phyloP scores from a whole-genome alignment of 352 stramenopile genomes.

The Phytopythium montanum region DNA sequence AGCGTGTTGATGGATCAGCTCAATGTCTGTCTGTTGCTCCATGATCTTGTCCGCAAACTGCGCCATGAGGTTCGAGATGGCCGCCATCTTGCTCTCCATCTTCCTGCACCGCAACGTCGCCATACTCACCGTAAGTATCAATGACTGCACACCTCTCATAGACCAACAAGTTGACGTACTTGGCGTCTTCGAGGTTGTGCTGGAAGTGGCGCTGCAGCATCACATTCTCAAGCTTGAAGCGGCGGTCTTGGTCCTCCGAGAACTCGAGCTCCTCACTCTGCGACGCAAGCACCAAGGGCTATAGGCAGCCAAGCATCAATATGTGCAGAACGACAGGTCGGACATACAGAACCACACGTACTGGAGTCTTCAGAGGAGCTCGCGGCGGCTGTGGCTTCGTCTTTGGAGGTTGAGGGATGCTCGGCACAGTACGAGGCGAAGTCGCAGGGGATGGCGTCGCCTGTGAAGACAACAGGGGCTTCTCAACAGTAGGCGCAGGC shows the following conservation, averaged over 20 bases:
- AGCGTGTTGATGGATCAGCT: constrained; percentile 71
- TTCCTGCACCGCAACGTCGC: constrained; percentile 29
- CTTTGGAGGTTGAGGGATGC: not conserved
- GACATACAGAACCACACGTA: not conserved
- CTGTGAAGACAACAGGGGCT: not conserved
- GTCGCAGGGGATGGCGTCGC: not conserved
- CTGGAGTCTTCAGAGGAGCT: not conserved
- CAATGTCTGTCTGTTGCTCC: constrained; percentile 76
- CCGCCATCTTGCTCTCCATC: constrained; percentile 85
- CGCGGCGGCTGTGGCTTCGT: not conserved
- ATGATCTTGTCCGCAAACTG: constrained; percentile 87
- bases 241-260: constrained; percentile 53
- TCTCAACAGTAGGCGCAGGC: not conserved
- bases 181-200: constrained; percentile 82
- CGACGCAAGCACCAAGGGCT: constrained; percentile 29
- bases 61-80: constrained; percentile 82
- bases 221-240: constrained; percentile 70
- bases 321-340: not conserved
- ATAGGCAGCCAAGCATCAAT: not conserved
- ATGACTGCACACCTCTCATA: not conserved
- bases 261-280: constrained; percentile 53
- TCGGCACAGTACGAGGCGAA: not conserved
- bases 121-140: not conserved
- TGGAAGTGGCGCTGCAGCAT: constrained; percentile 80
- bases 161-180: constrained; percentile 28